phyloP scores from a whole-genome alignment of 2,329 filamentous ascomycete species.

The Diplodia mutila region DNA sequence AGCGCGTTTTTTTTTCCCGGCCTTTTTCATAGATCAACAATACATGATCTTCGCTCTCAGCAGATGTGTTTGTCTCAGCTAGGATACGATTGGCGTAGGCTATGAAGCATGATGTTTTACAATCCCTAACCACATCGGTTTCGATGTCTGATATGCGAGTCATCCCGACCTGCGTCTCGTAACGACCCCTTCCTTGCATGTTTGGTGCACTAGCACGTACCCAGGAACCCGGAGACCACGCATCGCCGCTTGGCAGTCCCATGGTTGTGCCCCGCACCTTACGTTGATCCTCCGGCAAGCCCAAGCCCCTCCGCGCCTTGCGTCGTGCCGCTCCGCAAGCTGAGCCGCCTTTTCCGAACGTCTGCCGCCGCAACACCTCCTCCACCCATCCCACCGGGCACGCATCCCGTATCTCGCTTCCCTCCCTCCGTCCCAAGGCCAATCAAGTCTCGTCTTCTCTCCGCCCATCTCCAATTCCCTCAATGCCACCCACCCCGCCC shows the following conservation, averaged over 20 bases:
- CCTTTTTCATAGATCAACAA: conserved; percentile 11
- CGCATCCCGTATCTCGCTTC: too few relatives aligned
- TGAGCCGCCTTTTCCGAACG: neutral
- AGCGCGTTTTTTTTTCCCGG: neutral
- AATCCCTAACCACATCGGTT: neutral
- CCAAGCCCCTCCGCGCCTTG: neutral
- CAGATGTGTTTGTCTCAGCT: neutral
- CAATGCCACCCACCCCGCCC: conserved; percentile 35
- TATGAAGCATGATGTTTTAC: neutral
- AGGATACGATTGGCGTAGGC: neutral
- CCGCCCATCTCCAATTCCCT: neutral
- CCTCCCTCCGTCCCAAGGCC: neutral
- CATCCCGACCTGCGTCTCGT: neutral
- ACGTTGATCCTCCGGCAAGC: neutral
- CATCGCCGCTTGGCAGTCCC: neutral
- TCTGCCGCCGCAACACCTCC: neutral
- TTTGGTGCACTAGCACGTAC: neutral
- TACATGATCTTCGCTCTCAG: neutral
- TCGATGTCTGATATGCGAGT: neutral
- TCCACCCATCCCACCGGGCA: neutral
- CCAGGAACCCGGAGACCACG: neutral
- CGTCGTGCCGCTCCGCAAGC: neutral
- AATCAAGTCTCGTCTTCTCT: neutral
- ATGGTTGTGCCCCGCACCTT: neutral
- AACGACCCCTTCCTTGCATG: neutral